These are phyloP conservation scores for Cercophora sp. DNA, from an alignment of 495 filamentous ascomycete genomes.

Conservation along the genomic window DNA sequence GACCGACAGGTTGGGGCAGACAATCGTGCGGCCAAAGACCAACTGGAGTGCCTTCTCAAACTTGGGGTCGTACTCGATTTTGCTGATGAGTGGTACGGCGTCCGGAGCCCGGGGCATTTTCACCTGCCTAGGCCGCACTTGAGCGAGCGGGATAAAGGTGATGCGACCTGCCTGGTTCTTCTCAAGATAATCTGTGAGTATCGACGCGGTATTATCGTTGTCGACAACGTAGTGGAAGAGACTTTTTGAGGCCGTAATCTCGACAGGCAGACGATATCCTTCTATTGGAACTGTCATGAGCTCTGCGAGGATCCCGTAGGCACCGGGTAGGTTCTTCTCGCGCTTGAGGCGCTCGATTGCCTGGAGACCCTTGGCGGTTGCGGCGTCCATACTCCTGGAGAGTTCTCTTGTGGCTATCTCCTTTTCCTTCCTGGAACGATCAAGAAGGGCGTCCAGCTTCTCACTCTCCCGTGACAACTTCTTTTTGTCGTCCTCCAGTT, in stretches of 20 bases:
- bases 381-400: slow-evolving; percentile 80
- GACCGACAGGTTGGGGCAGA: slow-evolving; percentile 83
- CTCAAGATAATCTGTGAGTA: slow-evolving; percentile 72
- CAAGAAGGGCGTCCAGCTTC: slow-evolving; percentile 72
- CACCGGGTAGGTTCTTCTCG: slow-evolving; percentile 73
- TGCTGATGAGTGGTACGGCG: slow-evolving; percentile 79
- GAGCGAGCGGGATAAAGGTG: slow-evolving; percentile 91
- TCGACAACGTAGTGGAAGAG: slow-evolving; percentile 97
- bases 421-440: slow-evolving; percentile 67
- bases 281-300: slow-evolving; percentile 74
- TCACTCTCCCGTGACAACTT: slow-evolving; percentile 87
- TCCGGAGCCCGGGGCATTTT: slow-evolving; percentile 84
- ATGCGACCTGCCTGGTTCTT: slow-evolving; percentile 79
- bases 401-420: slow-evolving; percentile 72
- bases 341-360: slow-evolving; percentile 76
- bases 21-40: slow-evolving; percentile 91
- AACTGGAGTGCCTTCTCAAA: slow-evolving; percentile 87
- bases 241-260: slow-evolving; percentile 87
- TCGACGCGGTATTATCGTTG: slow-evolving; percentile 80
- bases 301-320: slow-evolving; percentile 89
- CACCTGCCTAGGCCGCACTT: slow-evolving; percentile 59
- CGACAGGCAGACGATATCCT: slow-evolving; percentile 83
- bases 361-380: slow-evolving; percentile 76
- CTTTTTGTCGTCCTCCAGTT: slow-evolving; percentile 83
- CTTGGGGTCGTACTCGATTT: slow-evolving; percentile 70